Conservation (phyloP, 2,329 filamentous ascomycete genomes). For the Teratosphaeria destructans region DNA sequence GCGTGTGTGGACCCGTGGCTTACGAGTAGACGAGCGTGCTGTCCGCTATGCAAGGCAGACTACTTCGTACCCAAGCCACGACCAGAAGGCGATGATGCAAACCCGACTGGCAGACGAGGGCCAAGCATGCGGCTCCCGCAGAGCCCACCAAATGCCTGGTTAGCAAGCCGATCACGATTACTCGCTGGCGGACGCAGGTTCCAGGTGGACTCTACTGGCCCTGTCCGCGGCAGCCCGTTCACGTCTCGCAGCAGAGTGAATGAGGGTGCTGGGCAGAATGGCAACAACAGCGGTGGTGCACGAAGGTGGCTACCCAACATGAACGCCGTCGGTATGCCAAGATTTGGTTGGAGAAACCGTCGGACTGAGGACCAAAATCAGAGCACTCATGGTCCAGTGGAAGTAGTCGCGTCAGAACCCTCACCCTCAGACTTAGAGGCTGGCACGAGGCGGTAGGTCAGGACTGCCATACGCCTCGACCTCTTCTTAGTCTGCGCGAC, state of each 20-base stretch:
- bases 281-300: constrained; percentile 8
- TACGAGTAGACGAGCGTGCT: constrained; percentile 86
- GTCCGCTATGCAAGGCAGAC: constrained; percentile 93
- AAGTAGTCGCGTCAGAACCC: constrained; percentile 4
- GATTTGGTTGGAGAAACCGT: constrained; percentile 14
- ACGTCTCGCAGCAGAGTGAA: constrained; percentile 4
- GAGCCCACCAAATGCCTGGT: constrained; percentile 19
- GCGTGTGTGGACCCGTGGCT: constrained; percentile 95
- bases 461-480: background rate
- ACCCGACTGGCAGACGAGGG: constrained; percentile 2
- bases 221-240: background rate
- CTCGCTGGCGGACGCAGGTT: constrained; percentile 20
- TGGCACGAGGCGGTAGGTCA: constrained; percentile 11
- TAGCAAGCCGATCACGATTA: constrained; percentile 13
- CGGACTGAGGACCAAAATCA: constrained; percentile 1
- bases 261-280: constrained; percentile 3
- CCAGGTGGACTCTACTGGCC: constrained; percentile 5
- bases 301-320: constrained; percentile 15
- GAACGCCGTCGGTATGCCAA: constrained; percentile 11
- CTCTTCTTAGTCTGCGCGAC: background rate
- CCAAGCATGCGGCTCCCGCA: constrained; percentile 8
- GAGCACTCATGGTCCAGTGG: constrained; percentile 10
- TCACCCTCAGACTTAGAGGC: constrained; percentile 21
- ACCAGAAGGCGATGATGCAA: constrained; percentile 41
- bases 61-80: constrained; percentile 93